Base-by-base conservation (phyloP, 441 rosid species). In the Rhodomyrtus psidioides region DNA sequence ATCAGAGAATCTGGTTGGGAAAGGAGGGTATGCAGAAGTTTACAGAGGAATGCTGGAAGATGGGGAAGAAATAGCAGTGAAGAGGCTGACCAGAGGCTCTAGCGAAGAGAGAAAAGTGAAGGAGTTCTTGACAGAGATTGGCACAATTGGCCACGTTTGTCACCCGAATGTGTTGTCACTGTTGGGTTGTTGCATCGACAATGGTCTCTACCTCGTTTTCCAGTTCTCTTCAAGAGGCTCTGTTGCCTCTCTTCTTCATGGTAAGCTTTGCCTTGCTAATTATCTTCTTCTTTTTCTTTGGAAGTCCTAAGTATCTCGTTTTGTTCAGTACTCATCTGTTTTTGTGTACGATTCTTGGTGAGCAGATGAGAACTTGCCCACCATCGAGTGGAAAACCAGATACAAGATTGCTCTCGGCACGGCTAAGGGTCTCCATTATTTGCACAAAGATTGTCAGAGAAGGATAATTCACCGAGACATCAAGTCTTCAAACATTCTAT, bases 21-120 rank as follows among this genome's bases (percentile, higher is more conserved):
- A 91, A 93, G 98, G 99, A 91, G 99, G 99, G 54, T 93, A 94
- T 86, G 98, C 99, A 44, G 99, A 96, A 87, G 99, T 97, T 10
- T 97, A 97, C 84, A 96, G 89, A 86, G 99, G 99, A 79, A 88
- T 88, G 28, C 56, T 93, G 17, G 65, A 70, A 54, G 88, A 88
- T 27, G 95, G 96, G 28, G 95, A 92, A 53, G 95, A 93, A 54
- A 93, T 97, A 83, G 99, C 99, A 1, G 97, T 97, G 89, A 97
- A 97, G 89, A 94, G 96, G 88, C 89, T 97, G 83, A 94, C 98
- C 70, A 94, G 91, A 91, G 91, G 90, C 84, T 90, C 92, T 21
- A 90, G 88, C 86, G 98, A 97, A 65, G 99, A 97, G 88, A 93
- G 99, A 85, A 97, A 95, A 92, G 98, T 93, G 90, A 96, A 94